Base-by-base conservation (phyloP, 2,329 filamentous ascomycete species). In the Rhynchosporium agropyri region DNA sequence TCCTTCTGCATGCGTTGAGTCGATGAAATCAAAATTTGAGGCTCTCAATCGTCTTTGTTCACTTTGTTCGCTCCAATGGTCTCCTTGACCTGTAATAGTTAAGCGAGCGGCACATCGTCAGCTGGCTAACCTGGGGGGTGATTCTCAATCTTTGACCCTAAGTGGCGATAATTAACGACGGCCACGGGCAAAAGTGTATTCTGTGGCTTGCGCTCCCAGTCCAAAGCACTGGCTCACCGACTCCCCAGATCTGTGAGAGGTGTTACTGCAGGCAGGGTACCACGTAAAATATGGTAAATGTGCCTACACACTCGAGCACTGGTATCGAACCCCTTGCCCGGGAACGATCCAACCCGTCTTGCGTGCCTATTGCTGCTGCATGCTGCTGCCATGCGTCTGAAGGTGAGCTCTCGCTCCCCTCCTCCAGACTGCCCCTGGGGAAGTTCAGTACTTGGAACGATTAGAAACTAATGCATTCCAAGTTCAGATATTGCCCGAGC, bases 151-250 rank as follows among this genome's bases (percentile, higher is more conserved):
- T 20, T 53, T 54, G 51, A 54, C 36, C 51, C 20, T 20, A 54
- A 54, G 12, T 54, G 51, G 51, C 20, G 33, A 54, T 54, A 54
- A 42, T 54, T 54, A 20, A 29, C 36, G 33, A 54, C 36, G 51
- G n/a, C 33, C 10, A 20, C 50, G 33, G 40, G 20, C 43, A n/a
- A 36, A 29, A 54, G 13, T 26, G 6, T 36, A 8, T 20, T 42
- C 3, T 26, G 51, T 54, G 51, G 51, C 51, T 54, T 54, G 51
- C 51, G 51, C 51, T 42, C 10, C 10, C 10, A 53, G 12, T 9
- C 15, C 26, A 54, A 54, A 54, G 40, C 51, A 42, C 51, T 33
- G 51, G 20, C 51, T 54, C 51, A 28, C 40, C 51, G 33, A 33
- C 20, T 20, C 20, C 20, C 20, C 20, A 33, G 15, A 10, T 33